These are phyloP conservation scores for Prosopis cineraria DNA, from an alignment of 306 rosid genomes.

Conservation along the genomic window DNA sequence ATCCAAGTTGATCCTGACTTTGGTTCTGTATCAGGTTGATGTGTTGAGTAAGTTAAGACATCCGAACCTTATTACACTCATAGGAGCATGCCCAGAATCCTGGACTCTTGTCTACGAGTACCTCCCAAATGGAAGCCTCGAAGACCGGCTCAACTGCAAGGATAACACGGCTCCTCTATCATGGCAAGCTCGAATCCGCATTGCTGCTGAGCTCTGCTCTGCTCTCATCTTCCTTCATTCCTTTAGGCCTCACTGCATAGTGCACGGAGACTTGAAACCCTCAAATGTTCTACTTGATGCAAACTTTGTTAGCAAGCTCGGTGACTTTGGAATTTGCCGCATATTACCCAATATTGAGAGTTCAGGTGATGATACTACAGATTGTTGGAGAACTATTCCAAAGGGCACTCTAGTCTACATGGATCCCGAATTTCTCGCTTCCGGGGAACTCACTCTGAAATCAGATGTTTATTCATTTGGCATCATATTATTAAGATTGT, in stretches of 20 bases:
- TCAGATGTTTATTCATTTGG: constrained; percentile 95
- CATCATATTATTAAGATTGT: constrained; percentile 66
- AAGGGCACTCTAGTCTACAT: constrained; percentile 73
- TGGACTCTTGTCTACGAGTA: constrained; percentile 80
- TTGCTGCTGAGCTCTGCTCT: constrained; percentile 81
- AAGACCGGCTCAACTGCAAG: constrained; percentile 82
- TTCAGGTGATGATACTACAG: constrained; percentile 47
- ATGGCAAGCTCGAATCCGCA: constrained; percentile 84
- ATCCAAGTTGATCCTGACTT: constrained; percentile 15
- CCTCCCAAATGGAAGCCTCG: constrained; percentile 87
- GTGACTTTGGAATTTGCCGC: constrained; percentile 83
- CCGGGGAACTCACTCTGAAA: constrained; percentile 79
- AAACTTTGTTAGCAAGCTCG: constrained; percentile 77
- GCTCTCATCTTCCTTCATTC: constrained; percentile 88
- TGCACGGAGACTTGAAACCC: constrained; percentile 94
- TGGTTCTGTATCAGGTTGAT: constrained; percentile 65
- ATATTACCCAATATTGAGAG: constrained; percentile 48
- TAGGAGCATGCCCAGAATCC: constrained; percentile 87
- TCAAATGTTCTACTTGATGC: constrained; percentile 76
- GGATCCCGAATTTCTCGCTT: constrained; percentile 82
- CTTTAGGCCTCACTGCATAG: constrained; percentile 70
- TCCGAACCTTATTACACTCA: constrained; percentile 77
- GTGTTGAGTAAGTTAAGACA: constrained; percentile 87
- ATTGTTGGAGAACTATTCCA: constrained; percentile 61
- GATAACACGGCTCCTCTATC: constrained; percentile 75